Percentiles rank a stretch among this genome's conserved stretches.
Evolutionary conservation across 805 yeast genomes (phyloP).

Genomic region (Kluyveromyces siamensis): DNA sequence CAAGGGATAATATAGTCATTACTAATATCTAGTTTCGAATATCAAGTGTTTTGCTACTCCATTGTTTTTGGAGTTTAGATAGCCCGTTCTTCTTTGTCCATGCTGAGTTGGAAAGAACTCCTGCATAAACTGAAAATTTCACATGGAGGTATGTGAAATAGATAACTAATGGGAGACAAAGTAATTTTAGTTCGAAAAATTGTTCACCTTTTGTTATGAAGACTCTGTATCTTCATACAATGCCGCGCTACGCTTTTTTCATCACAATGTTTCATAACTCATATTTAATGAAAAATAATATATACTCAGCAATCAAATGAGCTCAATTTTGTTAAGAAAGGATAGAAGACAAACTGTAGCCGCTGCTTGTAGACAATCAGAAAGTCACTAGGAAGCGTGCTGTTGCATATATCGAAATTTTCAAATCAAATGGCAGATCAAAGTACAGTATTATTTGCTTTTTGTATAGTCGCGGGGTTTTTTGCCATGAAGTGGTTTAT

Average conservation of each 20-base stretch:
- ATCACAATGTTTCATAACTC: not conserved
- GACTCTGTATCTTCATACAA: not conserved
- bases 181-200: not conserved
- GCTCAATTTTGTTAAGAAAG: not conserved
- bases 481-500: slow-evolving; percentile 59
- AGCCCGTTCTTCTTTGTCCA: no score
- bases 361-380: not conserved
- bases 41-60: not conserved
- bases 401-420: not conserved
- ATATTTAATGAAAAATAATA: not conserved
- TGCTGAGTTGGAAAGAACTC: no score
- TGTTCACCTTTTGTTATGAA: not conserved
- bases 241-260: not conserved
- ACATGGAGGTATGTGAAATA: no score
- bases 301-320: not conserved
- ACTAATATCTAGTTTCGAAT: not conserved
- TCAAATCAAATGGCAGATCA: slow-evolving; percentile 7
- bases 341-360: not conserved
- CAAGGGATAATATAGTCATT: slow-evolving; percentile 6
- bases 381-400: not conserved
- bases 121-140: no score
- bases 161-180: not conserved
- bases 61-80: no score
- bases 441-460: slow-evolving; percentile 44
- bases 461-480: slow-evolving; percentile 43